Base-by-base conservation (phyloP, 345 rosid genomes). In the Camelina laxa region DNA sequence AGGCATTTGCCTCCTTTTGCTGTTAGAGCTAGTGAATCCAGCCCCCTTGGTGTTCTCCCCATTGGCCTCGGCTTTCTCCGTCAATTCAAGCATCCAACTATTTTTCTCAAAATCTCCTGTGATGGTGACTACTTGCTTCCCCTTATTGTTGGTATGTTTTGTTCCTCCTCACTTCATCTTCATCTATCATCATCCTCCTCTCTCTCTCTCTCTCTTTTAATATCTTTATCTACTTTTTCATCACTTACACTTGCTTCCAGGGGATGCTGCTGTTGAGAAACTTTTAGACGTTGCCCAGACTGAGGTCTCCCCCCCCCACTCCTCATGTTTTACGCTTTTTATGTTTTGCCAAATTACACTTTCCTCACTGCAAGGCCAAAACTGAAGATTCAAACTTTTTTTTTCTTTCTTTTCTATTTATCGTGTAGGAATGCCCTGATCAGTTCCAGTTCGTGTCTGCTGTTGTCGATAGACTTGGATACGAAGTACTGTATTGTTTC, bases 31-130 rank as follows among this genome's bases (percentile, higher is more conserved):
- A 67, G 77, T 60, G 67, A 73, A 50, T 73, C 80, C 17, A 65
- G 82, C 68, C 45, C 82, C 66, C 45, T 78, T 65, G 84, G 82
- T 71, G 60, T 73, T 49, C 20, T 81, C 38, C 73, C 88, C 7
- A 65, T 87, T 56, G 87, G 86, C 4, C 83, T 70, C 17, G 83
- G 81, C 21, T 82, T 87, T 80, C 89, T 91, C 20, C 86, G 80
- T 22, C 87, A 86, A 12, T 94, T 88, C 76, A 91, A 80, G 16
- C 82, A 71, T 76, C 98, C 98, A 8, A 88, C 97, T 4, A 87
- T 93, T 75, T 93, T 93, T 80, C 96, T 93, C 63, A 91, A 89
- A 81, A 80, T 93, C 77, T 85, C 90, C 69, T 93, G 96, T 80
- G 88, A 89, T 70, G 96, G 88, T 17, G 96, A 91, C 74, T 93